Evolutionary conservation across 176 grass and related monocot genomes (phyloP).

Genomic region (Sorghum bicolor): DNA sequence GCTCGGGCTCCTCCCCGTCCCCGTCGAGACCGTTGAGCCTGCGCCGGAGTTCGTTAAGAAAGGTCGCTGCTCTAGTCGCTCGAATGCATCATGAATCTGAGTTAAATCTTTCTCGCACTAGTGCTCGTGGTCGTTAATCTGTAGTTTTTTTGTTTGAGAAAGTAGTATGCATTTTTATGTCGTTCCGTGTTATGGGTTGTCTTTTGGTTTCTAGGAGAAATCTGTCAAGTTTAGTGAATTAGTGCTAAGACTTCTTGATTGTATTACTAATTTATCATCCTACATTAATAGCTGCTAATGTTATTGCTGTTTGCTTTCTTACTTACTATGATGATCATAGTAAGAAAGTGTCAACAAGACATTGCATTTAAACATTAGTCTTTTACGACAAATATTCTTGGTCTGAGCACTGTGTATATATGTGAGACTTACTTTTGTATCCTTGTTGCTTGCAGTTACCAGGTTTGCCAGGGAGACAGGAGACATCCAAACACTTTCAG

Average conservation of each 20-base stretch:
- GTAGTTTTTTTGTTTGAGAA: background rate
- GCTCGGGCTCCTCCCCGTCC: conserved; percentile 45
- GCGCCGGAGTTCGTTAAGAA: conserved; percentile 72
- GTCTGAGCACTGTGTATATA: background rate
- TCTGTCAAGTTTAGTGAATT: background rate
- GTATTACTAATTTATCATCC: background rate
- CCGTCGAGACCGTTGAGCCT: conserved; percentile 81
- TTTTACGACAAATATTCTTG: background rate
- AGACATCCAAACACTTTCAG: conserved; percentile 89
- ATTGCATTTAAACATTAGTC: background rate
- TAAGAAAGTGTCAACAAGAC: background rate
- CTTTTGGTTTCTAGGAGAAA: background rate
- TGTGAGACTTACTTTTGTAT: background rate
- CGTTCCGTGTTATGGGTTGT: background rate
- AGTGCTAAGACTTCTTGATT: background rate
- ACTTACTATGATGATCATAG: background rate
- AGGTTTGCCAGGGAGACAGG: conserved; percentile 95
- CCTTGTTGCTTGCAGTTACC: conserved; percentile 46
- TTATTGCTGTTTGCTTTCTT: background rate
- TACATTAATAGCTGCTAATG: background rate
- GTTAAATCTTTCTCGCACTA: background rate
- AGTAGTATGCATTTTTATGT: background rate
- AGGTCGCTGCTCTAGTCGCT: conserved; percentile 34
- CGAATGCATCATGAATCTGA: background rate
- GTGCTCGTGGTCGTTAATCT: background rate